Conservation (phyloP, 2,329 filamentous ascomycete species). For the Penicillium sp. region DNA sequence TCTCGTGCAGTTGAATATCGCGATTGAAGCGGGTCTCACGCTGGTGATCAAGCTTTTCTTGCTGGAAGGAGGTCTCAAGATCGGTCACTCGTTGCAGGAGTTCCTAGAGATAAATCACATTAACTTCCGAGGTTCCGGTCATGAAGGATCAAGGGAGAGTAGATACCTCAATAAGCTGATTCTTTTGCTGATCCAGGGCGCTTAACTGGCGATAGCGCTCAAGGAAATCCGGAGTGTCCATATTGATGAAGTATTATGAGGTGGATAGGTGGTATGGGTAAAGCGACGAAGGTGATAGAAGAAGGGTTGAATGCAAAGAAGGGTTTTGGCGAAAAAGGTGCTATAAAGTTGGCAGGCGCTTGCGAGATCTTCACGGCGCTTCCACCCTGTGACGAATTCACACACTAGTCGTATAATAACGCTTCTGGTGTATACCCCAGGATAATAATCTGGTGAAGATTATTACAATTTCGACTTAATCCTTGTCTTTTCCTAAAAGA, state of each 20-base stretch:
- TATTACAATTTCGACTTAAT: constrained; percentile 2
- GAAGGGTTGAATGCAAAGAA: background rate
- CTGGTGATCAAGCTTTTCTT: constrained; percentile 45
- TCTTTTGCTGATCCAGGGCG: constrained; percentile 44
- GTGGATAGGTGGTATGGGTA: constrained; percentile 1
- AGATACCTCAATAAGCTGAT: constrained; percentile 45
- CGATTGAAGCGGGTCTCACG: constrained; percentile 46
- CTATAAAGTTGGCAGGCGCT: constrained; percentile 14
- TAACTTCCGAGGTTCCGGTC: constrained; percentile 10
- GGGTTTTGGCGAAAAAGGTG: background rate
- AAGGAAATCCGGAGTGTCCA: constrained; percentile 33
- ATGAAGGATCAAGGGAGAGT: constrained; percentile 2
- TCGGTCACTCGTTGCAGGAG: constrained; percentile 42
- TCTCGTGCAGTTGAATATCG: constrained; percentile 45
- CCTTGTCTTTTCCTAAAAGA: background rate
- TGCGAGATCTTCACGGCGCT: constrained; percentile 17
- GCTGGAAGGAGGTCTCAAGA: constrained; percentile 42
- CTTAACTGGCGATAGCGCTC: constrained; percentile 45
- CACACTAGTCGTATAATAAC: background rate
- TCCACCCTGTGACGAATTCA: constrained; percentile 1
- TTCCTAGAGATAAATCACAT: constrained; percentile 34
- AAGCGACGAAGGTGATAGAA: constrained; percentile 2
- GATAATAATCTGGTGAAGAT: background rate
- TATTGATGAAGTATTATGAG: constrained; percentile 16
- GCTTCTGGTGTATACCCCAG: background rate